Evolutionary conservation across 176 grass and related monocot genomes (phyloP), one percentile per base, ranked within the genome.

Genomic region (Lolium rigidum): DNA sequence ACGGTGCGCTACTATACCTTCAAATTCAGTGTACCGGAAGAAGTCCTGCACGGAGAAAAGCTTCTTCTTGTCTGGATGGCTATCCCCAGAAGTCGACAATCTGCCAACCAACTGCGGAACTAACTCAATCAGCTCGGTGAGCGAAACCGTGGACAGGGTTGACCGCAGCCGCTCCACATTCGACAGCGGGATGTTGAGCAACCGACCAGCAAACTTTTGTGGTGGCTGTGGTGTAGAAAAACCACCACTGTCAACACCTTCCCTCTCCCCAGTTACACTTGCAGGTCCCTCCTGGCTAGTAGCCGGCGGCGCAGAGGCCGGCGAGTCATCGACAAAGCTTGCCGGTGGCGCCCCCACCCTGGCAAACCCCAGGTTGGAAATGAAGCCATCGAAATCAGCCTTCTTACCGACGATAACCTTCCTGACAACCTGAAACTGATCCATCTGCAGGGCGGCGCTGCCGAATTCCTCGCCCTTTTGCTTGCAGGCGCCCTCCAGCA

Each of bases 21-120:
- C 94, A 3, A 91, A 51, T 55, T 98, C 94, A 8, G 97, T 80
- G 74, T 98, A 98, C 69, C 88, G 80, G 72, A 98, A 98, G 91
- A 98, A 98, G 83, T 98, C 90, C 25, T 98, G 93, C 66, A 98
- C 93, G 5, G 96, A 98, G 88, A 98, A 95, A 67, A 98, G 84
- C 65, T 98, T 98, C 88, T 94, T 98, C 88, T 95, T 98, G 85
- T 98, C 92, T 5, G 96, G 96, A 88, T 98, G 92, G 10, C 68
- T 92, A 38, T 94, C 79, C 3, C 67, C 4, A 6, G 84, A 57
- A 49, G 84, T 39, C 5, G 65, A 84, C 18, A 92, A 92, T 87
- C 84, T 98, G 46, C 80, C 86, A 21, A 91, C 90, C 31, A 95
- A 79, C 48, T 95, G 90, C 0, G 96, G 93, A 44, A 98, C 76